phyloP scores from a whole-genome alignment of 1,284 basidiomycete genomes.

The Moesziomyces globuligerus region DNA sequence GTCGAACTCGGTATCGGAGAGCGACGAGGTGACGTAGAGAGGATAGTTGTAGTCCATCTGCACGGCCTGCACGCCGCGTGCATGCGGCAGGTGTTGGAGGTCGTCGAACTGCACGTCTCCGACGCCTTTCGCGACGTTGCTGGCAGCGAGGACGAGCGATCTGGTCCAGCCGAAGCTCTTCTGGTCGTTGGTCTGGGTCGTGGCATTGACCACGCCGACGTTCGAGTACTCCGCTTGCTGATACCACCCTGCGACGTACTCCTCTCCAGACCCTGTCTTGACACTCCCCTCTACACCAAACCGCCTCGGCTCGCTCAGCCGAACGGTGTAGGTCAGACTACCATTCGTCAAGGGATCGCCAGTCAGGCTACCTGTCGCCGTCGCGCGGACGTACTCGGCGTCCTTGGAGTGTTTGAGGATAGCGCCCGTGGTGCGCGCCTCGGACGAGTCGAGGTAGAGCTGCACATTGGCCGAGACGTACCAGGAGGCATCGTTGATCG shows the following conservation, averaged over 20 bases:
- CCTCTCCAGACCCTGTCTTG: slow-evolving; percentile 21
- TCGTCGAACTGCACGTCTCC: background rate
- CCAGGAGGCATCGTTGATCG: slow-evolving; percentile 77
- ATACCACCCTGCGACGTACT: slow-evolving; percentile 19
- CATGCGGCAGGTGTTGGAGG: background rate
- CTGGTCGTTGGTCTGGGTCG: slow-evolving; percentile 28
- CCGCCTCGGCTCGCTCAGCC: slow-evolving; percentile 4
- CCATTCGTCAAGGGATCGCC: slow-evolving; percentile 23
- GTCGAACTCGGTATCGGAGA: slow-evolving; percentile 8
- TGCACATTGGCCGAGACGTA: slow-evolving; percentile 77
- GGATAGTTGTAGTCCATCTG: slow-evolving; percentile 34
- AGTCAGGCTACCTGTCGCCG: slow-evolving; percentile 5
- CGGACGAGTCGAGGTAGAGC: slow-evolving; percentile 60
- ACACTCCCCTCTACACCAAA: slow-evolving; percentile 24
- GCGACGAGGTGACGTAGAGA: slow-evolving; percentile 16
- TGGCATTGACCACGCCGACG: slow-evolving; percentile 23
- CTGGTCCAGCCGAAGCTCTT: slow-evolving; percentile 14
- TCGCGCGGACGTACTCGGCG: slow-evolving; percentile 9
- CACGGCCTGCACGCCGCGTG: slow-evolving; percentile 4
- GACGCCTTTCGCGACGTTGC: background rate
- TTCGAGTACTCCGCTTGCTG: slow-evolving; percentile 17
- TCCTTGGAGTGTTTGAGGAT: slow-evolving; percentile 7
- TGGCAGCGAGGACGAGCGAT: slow-evolving; percentile 10
- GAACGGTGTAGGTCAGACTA: slow-evolving; percentile 12
- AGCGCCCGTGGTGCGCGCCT: slow-evolving; percentile 36